Conservation (phyloP, 257 asterid genomes). For the Avicennia marina region DNA sequence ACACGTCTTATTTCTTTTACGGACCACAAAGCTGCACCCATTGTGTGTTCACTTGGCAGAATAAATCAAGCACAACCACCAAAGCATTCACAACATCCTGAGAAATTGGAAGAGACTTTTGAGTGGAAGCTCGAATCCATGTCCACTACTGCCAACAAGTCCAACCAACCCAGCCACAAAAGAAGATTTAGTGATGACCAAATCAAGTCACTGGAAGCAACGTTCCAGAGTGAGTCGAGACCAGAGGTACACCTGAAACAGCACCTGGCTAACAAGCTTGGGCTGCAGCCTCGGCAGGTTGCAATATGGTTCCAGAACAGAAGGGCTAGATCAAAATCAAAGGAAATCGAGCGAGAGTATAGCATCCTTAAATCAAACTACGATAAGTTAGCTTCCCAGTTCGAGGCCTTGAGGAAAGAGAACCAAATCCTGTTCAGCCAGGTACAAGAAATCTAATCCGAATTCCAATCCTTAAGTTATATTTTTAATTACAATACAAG, state of each 20-base stretch:
- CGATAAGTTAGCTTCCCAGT: slow-evolving; percentile 47
- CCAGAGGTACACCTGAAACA: slow-evolving; percentile 69
- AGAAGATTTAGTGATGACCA: slow-evolving; percentile 71
- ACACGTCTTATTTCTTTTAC: no score
- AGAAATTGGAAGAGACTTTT: no score
- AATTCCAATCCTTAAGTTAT: no score
- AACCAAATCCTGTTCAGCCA: slow-evolving; percentile 52
- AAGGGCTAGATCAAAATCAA: slow-evolving; percentile 55
- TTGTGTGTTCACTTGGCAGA: no score
- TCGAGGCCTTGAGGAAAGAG: slow-evolving; percentile 51
- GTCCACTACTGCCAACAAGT: slow-evolving; percentile 16
- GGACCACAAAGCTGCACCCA: no score
- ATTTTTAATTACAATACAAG: no score
- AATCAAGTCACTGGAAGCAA: slow-evolving; percentile 55
- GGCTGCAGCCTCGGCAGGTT: slow-evolving; percentile 78
- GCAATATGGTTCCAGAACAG: slow-evolving; percentile 86
- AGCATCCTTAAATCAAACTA: slow-evolving; percentile 46
- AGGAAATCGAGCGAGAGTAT: slow-evolving; percentile 58
- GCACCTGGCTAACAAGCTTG: slow-evolving; percentile 64
- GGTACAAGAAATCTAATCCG: no score
- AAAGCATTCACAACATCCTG: no score
- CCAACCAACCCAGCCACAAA: slow-evolving; percentile 31
- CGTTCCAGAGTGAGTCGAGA: slow-evolving; percentile 52
- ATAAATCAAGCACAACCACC: no score
- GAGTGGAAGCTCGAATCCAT: no score